Base-by-base conservation (phyloP, 495 filamentous ascomycete genomes). In the Aspergillus haitiensis region DNA sequence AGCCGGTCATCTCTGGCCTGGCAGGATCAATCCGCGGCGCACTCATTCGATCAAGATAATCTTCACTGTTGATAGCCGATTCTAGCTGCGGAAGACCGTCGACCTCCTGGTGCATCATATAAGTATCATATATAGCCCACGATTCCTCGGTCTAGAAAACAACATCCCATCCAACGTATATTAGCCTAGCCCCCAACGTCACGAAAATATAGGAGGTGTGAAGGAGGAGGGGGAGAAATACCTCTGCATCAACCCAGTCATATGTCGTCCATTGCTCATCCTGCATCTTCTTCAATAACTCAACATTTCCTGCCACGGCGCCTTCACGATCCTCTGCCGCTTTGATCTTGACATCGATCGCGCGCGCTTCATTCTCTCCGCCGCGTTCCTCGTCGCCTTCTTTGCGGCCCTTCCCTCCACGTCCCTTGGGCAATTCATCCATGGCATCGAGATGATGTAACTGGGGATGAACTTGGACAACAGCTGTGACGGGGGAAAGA, bases 371-470 rank as follows among this genome's bases (percentile, higher is more conserved):
- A 16, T 60, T 62, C 34, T 78, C 72, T 80, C 39, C 61, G 54
- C 18, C 64, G 66, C 53, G 74, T 75, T 5, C 65, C 58, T 51
- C 70, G 56, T 7, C 64, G 68, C 46, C 74, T 21, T 47, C 44
- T 9, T 47, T 47, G 44, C 44, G 44, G 27, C 44, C 68, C 52
- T 75, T 75, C 5, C 65, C 60, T 46, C 70, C 59, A 5, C 64
- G 69, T 46, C 73, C 74, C 0, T 59, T 67, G 37, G 67, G 76
- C 55, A 71, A 64, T 49, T 89, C 87, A 39, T 81, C 73, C 45
- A 82, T 52, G 0, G 90, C 89, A 69, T 92, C 90, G 27, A 92
- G 66, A 67, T 93, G 88, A 63, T 88, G 84, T 61, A 90, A 83
- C 62, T 92, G 86, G 5, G 90, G 87, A 5, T 88, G 83, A 64